Evolutionary conservation across 257 asterid genomes (phyloP).

Genomic region (Agastache rugosa): DNA sequence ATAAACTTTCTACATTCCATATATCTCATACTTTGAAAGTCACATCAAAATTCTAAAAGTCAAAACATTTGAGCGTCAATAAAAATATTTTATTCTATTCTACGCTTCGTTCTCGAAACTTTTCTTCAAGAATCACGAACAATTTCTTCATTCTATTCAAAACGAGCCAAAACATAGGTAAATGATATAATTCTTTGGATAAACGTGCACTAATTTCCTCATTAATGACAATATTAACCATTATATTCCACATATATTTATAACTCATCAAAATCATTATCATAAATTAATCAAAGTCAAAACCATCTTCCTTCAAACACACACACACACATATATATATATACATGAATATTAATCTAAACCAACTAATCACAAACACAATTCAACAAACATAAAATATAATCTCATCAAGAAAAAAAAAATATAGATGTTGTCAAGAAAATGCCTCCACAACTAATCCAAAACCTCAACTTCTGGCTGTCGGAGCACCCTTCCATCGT

Average conservation of each 20-base stretch:
- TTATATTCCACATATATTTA: not conserved
- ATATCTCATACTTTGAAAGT: not conserved
- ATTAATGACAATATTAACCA: conserved; percentile 18
- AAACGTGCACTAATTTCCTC: conserved; percentile 23
- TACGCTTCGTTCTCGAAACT: not conserved
- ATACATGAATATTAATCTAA: not conserved
- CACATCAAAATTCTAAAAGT: not conserved
- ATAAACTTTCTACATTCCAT: not conserved
- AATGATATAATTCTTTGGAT: not conserved
- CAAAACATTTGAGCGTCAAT: not conserved
- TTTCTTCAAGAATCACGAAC: not conserved
- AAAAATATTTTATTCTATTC: not conserved
- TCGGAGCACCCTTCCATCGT: conserved; percentile 66
- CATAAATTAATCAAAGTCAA: not conserved
- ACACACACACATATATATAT: no score
- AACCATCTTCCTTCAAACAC: not conserved
- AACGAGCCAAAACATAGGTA: no score
- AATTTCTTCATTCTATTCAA: not conserved
- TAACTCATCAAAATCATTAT: not conserved
- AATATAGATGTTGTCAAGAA: not conserved
- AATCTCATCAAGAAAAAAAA: no score
- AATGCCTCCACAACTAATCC: conserved; percentile 23
- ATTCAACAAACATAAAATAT: not conserved
- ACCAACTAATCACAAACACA: not conserved
- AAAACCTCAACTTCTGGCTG: conserved; percentile 44